phyloP scores from a whole-genome alignment of 768 basidiomycete species.

The Serendipita sp. region DNA sequence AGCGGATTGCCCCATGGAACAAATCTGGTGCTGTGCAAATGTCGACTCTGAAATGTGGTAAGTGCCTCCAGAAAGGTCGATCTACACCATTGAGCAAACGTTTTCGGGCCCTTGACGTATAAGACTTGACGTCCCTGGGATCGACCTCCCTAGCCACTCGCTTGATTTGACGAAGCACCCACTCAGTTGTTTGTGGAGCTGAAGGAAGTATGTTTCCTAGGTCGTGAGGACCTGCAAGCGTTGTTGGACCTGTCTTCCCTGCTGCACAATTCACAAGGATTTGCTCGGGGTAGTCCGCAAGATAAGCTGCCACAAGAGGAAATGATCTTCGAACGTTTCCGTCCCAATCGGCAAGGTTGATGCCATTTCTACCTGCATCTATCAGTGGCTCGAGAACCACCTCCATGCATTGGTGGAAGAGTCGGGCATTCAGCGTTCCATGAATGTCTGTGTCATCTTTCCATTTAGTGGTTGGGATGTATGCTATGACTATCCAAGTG shows the following conservation, averaged over 20 bases:
- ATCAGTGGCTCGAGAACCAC: constrained; percentile 11
- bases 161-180: not conserved
- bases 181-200: not conserved
- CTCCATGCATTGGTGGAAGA: constrained; percentile 15
- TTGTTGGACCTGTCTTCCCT: not conserved
- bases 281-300: not conserved
- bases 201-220: not conserved
- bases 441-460: not conserved
- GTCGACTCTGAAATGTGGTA: not conserved
- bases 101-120: not conserved
- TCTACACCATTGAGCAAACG: not conserved
- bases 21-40: not conserved
- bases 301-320: not conserved
- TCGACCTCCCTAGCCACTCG: not conserved
- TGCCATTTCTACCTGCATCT: constrained; percentile 12
- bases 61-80: not conserved
- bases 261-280: not conserved
- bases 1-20: not conserved
- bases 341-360: not conserved
- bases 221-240: not conserved
- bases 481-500: constrained; percentile 16
- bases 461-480: constrained; percentile 14
- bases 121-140: not conserved
- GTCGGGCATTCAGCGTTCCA: not conserved
- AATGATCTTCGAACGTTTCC: not conserved